phyloP scores from a whole-genome alignment of 2,329 filamentous ascomycete genomes.

The Aureobasidium sp. region DNA sequence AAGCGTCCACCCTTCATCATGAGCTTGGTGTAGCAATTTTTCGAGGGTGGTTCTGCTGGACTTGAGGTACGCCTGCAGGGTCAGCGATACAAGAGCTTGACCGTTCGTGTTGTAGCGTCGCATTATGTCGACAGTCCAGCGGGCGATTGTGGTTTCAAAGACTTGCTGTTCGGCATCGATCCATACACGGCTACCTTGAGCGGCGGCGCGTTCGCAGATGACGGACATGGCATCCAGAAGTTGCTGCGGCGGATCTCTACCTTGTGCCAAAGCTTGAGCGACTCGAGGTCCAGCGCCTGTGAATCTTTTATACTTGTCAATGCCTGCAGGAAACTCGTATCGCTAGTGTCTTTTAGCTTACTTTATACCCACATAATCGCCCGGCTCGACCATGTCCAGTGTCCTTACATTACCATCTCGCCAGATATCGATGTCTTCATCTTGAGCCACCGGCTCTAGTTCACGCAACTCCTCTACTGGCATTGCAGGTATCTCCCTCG shows the following conservation, averaged over 20 bases:
- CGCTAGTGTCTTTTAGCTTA: conserved; percentile 19
- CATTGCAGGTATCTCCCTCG: conserved; percentile 38
- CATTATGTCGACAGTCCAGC: conserved; percentile 46
- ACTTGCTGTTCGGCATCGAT: conserved; percentile 48
- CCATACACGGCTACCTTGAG: conserved; percentile 37
- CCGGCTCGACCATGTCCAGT: conserved; percentile 42
- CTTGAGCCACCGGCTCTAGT: not conserved
- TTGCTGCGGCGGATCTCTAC: conserved; percentile 30
- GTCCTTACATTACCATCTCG: conserved; percentile 45
- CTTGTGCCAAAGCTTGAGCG: conserved; percentile 31
- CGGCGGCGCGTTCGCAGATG: conserved; percentile 35
- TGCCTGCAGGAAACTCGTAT: not conserved
- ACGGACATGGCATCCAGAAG: conserved; percentile 35
- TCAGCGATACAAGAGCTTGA: conserved; percentile 40
- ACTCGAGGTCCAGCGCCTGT: conserved; percentile 42
- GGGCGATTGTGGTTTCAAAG: conserved; percentile 43
- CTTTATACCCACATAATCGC: conserved; percentile 46
- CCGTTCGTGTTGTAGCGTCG: conserved; percentile 40
- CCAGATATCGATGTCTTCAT: conserved; percentile 36
- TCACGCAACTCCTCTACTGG: conserved; percentile 14
- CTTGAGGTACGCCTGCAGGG: conserved; percentile 46
- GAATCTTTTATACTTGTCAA: conserved; percentile 24
- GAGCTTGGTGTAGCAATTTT: conserved; percentile 38
- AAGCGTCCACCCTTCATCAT: conserved; percentile 39
- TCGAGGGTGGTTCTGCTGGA: conserved; percentile 27